Percentiles rank a stretch among this genome's conserved stretches.
Evolutionary conservation across 805 yeast genomes (phyloP).

Genomic region (Priceomyces melissophilus): DNA sequence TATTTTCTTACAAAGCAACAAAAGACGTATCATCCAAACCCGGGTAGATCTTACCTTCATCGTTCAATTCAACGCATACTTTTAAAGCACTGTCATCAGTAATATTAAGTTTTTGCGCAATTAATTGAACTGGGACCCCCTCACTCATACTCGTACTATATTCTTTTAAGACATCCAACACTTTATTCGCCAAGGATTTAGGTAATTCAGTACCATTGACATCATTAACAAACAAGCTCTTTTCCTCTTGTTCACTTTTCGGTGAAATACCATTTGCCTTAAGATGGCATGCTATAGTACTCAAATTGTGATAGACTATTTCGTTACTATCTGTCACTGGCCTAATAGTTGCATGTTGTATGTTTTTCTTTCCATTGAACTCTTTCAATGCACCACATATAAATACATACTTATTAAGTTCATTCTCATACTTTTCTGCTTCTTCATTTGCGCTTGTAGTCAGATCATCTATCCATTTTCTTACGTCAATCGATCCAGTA

Average conservation of each 20-base stretch:
- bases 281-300: constrained; percentile 57
- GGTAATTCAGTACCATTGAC: constrained; percentile 16
- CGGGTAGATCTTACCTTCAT: constrained; percentile 64
- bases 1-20: constrained; percentile 41
- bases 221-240: constrained; percentile 28
- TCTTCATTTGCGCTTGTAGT: constrained; percentile 26
- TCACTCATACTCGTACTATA: constrained; percentile 60
- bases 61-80: constrained; percentile 54
- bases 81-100: constrained; percentile 47
- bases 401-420: constrained; percentile 56
- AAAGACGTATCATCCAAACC: constrained; percentile 67
- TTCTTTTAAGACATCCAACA: constrained; percentile 47
- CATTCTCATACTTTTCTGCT: constrained; percentile 28
- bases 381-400: constrained; percentile 50
- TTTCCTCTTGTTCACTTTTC: constrained; percentile 11
- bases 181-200: constrained; percentile 36
- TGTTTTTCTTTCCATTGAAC: constrained; percentile 59
- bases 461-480: constrained; percentile 53
- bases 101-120: constrained; percentile 54
- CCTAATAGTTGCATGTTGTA: constrained; percentile 61
- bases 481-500: constrained; percentile 59
- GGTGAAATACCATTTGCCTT: constrained; percentile 48
- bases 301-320: constrained; percentile 62
- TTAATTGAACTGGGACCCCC: constrained; percentile 68
- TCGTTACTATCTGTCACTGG: constrained; percentile 63